Base-by-base conservation (phyloP, 129 eudicot species). In the Lactuca saligna region DNA sequence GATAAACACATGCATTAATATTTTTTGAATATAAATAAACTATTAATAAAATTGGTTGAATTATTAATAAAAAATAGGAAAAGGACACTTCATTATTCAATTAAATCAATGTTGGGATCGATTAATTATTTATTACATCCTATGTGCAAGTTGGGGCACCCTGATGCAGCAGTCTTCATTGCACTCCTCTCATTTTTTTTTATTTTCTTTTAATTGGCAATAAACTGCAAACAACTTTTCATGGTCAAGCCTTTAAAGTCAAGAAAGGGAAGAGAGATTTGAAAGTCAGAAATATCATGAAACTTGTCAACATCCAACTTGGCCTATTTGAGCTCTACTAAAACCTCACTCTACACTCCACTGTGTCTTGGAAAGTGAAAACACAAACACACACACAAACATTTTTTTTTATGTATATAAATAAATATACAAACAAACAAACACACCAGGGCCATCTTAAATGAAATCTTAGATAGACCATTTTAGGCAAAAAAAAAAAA, bases 191-290 rank as follows among this genome's bases (percentile, higher is more conserved):
- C 44, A 2, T 39, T 39, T 39, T 39, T 39, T 39, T 20, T 25
- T 25, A 25, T 25, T 25, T 25, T 25, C 29, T 25, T 25, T 46
- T 10, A 46, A 10, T 46, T 33, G 79, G 66, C 12, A 29, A 74
- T 57, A 58, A 58, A 17, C 37, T 31, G 69, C 29, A 12, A 38
- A 37, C 68, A 50, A 29, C n/a, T 17, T 66, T 58, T 17, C 14
- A 25, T 75, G 70, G 69, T 68, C 80, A 60, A 75, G 60, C 38
- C 34, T 58, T 25, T 8, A 68, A 61, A 68, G 75, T 76, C 80
- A 68, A 61, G 75, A 68, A 69, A 61, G 35, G 20, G 9, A 53
- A 3, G 13, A 16, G 16, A 66, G 57, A 17, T 68, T 76, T 76
- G 65, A 76, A 76, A 69, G 65, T 69, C 75, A 51, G 25, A 42